phyloP scores from a whole-genome alignment of 345 rosid genomes.

The Camelina neglecta region DNA sequence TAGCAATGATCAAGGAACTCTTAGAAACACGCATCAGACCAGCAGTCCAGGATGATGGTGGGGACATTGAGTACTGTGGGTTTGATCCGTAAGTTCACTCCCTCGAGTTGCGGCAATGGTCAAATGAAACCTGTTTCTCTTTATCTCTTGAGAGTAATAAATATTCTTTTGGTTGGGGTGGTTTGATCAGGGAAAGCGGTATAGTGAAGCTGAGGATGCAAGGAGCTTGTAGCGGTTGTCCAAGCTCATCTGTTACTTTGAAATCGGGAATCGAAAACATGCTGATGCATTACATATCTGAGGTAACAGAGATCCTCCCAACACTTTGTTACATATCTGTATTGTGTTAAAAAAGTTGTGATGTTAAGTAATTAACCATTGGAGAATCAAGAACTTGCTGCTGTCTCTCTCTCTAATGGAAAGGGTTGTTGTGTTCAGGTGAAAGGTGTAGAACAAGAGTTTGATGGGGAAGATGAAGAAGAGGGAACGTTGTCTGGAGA shows the following conservation, averaged over 20 bases:
- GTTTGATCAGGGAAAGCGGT: conserved; percentile 73
- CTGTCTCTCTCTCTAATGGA: neutral
- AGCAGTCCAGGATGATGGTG: conserved; percentile 98
- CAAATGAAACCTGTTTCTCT: neutral
- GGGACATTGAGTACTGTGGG: conserved; percentile 89
- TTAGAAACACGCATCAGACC: conserved; percentile 95
- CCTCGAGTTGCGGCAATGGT: neutral
- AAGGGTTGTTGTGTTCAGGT: too few relatives aligned
- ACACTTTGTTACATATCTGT: neutral
- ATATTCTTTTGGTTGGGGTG: neutral
- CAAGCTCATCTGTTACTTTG: conserved; percentile 93
- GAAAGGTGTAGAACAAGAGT: too few relatives aligned
- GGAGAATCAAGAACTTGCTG: conserved; percentile 8
- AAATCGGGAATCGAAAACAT: conserved; percentile 99
- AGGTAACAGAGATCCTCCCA: conserved; percentile 55
- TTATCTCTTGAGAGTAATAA: neutral
- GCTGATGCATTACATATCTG: conserved; percentile 98
- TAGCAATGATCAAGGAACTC: conserved; percentile 96
- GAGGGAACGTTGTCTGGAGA: too few relatives aligned
- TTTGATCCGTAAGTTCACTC: conserved; percentile 72
- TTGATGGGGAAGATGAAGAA: too few relatives aligned
- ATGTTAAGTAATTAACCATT: neutral
- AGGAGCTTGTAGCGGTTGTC: conserved; percentile 99
- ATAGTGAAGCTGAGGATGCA: conserved; percentile 90
- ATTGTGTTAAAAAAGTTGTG: neutral